phyloP scores from a whole-genome alignment of 345 rosid genomes.

The Lenwebbia sp. region DNA sequence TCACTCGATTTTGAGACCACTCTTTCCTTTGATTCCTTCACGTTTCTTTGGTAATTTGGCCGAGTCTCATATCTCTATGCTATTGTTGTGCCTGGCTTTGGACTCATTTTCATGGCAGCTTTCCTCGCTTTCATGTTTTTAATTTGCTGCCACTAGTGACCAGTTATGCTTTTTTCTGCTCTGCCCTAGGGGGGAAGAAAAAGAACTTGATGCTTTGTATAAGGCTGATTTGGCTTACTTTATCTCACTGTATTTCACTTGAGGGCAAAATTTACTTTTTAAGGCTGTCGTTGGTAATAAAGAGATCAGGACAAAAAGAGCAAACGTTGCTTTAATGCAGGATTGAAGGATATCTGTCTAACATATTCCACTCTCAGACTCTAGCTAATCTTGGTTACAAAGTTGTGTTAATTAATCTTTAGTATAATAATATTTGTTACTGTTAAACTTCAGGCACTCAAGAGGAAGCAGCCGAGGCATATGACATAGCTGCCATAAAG shows the following conservation, averaged over 20 bases:
- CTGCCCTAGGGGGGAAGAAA: neutral
- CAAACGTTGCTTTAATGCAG: neutral
- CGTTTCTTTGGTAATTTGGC: neutral
- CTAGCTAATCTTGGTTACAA: neutral
- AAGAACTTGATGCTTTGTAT: neutral
- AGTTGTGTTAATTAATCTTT: neutral
- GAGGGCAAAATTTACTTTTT: neutral
- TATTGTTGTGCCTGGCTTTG: neutral
- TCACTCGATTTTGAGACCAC: neutral
- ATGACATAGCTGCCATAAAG: conserved; percentile 72
- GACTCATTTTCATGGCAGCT: neutral
- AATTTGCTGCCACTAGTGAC: neutral
- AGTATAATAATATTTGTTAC: neutral
- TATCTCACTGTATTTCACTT: neutral
- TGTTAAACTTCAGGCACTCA: conserved; percentile 40
- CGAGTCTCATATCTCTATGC: neutral
- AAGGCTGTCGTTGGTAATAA: neutral
- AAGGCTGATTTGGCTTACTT: neutral
- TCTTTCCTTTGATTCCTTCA: neutral
- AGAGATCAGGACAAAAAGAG: neutral
- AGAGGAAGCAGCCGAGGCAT: conserved; percentile 87
- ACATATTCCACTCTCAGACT: neutral
- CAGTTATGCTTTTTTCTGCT: neutral
- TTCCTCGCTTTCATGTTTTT: neutral
- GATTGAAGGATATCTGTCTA: neutral